phyloP scores from a whole-genome alignment of 495 filamentous ascomycete genomes.

The Penicillium desertorum region DNA sequence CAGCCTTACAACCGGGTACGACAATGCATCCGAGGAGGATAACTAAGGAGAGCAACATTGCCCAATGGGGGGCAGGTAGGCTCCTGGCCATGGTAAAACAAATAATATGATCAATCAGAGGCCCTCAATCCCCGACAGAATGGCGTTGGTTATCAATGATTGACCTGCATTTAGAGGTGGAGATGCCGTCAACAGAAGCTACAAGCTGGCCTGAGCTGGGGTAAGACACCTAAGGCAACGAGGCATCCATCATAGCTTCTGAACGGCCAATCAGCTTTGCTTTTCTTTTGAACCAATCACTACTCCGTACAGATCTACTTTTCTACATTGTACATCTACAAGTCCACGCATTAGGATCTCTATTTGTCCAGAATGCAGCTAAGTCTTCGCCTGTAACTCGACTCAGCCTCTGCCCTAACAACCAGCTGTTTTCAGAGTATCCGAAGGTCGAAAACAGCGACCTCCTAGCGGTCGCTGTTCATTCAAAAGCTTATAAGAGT shows the following conservation, averaged over 20 bases:
- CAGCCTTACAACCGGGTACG: conserved; percentile 39
- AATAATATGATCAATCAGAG: conserved; percentile 33
- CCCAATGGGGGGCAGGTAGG: conserved; percentile 58
- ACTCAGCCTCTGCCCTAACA: background rate
- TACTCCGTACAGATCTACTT: no score
- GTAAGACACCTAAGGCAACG: conserved; percentile 32
- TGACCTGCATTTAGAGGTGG: conserved; percentile 41
- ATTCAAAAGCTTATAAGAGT: background rate
- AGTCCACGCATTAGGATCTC: background rate
- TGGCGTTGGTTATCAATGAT: conserved; percentile 19
- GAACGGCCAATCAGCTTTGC: conserved; percentile 16
- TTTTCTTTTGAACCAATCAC: background rate
- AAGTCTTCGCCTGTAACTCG: background rate
- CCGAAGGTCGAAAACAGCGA: background rate
- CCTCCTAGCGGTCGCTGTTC: background rate
- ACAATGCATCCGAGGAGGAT: conserved; percentile 43
- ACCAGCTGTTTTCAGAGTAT: background rate
- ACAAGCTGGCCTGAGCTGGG: conserved; percentile 45
- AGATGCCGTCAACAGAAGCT: conserved; percentile 32
- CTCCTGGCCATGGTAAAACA: conserved; percentile 39
- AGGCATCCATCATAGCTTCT: conserved; percentile 11
- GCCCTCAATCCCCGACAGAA: conserved; percentile 39
- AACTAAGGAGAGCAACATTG: conserved; percentile 45
- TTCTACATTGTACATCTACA: background rate
- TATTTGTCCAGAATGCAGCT: background rate